These are phyloP conservation scores for Daldinia sp. DNA, from an alignment of 2,329 filamentous ascomycete genomes.

Conservation along the genomic window DNA sequence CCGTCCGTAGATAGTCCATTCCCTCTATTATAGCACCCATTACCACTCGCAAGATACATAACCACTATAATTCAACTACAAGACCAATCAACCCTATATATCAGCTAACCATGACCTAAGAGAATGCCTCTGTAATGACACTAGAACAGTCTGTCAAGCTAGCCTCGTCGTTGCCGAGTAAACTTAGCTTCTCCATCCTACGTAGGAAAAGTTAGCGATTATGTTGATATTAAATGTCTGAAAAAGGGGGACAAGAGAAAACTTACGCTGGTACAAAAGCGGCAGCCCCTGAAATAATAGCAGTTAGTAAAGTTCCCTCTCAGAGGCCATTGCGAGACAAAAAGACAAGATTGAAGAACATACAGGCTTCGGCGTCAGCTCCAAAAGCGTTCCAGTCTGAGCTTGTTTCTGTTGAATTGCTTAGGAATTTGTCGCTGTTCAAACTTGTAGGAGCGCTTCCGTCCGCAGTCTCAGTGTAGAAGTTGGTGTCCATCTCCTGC, in stretches of 20 bases:
- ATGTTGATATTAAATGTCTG: not conserved
- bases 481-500: constrained; percentile 37
- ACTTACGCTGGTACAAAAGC: constrained; percentile 44
- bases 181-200: constrained; percentile 43
- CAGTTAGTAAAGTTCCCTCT: not conserved
- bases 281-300: constrained; percentile 9
- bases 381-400: constrained; percentile 40
- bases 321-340: not conserved
- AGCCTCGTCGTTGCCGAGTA: constrained; percentile 39
- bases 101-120: constrained; percentile 6
- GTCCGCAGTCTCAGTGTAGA: constrained; percentile 42
- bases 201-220: constrained; percentile 1
- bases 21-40: not conserved
- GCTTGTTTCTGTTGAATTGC: constrained; percentile 38
- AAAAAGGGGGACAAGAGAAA: not conserved
- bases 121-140: constrained; percentile 39
- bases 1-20: not conserved
- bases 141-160: constrained; percentile 42
- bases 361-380: constrained; percentile 34
- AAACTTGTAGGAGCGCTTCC: constrained; percentile 38
- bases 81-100: not conserved
- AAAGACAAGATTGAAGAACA: not conserved
- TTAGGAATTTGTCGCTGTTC: constrained; percentile 40
- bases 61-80: not conserved
- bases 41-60: not conserved